A percentile compares a stretch with the other conserved stretches of the same genome.
Conservation (phyloP, 116 monocot species). For the Papilionanthe hybrid region DNA sequence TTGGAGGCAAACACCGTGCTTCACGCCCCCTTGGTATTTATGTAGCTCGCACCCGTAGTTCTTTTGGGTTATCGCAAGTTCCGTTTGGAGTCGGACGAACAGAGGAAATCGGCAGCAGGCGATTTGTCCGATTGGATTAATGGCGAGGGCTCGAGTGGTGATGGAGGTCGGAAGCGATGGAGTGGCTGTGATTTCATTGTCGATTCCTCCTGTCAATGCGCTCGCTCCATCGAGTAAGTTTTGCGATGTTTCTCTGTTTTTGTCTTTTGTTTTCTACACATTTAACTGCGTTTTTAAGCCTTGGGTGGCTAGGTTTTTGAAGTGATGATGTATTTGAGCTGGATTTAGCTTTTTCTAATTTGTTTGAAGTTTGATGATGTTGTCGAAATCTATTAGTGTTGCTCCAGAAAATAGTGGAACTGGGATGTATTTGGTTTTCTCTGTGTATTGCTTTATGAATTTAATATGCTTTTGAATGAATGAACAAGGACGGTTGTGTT, state of each 20-base stretch:
- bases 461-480: neutral
- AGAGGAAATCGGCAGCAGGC: neutral
- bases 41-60: neutral
- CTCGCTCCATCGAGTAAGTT: conserved; percentile 52
- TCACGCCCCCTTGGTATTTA: neutral
- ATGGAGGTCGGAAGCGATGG: conserved; percentile 79
- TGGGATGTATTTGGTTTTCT: neutral
- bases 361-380: neutral
- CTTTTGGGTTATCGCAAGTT: neutral
- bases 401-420: neutral
- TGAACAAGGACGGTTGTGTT: neutral
- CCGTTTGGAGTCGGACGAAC: neutral
- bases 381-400: neutral
- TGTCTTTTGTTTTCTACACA: neutral
- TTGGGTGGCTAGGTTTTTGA: neutral
- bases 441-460: neutral
- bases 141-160: conserved; percentile 47
- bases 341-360: neutral
- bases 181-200: conserved; percentile 76
- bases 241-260: neutral
- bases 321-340: neutral
- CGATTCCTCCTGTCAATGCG: conserved; percentile 82
- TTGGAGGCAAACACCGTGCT: no score
- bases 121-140: conserved; percentile 4
- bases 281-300: neutral